Evolutionary conservation across 2,329 filamentous ascomycete genomes (phyloP).

Genomic region (Ophioceras dolichostomum): DNA sequence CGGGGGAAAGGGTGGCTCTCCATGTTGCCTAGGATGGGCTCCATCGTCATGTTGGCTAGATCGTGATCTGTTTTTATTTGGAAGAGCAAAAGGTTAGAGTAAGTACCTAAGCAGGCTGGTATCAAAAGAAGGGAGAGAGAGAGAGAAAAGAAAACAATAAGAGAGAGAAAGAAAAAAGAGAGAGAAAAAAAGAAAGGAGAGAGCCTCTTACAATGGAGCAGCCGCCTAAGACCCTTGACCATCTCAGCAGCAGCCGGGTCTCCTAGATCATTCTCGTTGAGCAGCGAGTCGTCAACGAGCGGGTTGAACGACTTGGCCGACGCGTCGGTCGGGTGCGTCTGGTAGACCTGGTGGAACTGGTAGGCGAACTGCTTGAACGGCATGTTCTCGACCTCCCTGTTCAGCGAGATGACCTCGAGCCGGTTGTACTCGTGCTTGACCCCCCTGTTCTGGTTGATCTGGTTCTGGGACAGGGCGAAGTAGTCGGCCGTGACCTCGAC

Average conservation of each 20-base stretch:
- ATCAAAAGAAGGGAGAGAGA: slow-evolving; percentile 6
- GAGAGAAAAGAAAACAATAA: not conserved
- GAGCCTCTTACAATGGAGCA: slow-evolving; percentile 35
- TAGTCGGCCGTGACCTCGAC: slow-evolving; percentile 40
- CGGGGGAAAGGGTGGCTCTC: slow-evolving; percentile 29
- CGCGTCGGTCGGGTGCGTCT: slow-evolving; percentile 39
- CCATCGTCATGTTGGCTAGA: slow-evolving; percentile 30
- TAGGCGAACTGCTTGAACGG: slow-evolving; percentile 49
- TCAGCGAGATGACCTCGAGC: slow-evolving; percentile 30
- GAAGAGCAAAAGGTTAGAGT: not conserved
- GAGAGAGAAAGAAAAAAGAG: no score
- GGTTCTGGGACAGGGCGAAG: slow-evolving; percentile 38
- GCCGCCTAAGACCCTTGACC: slow-evolving; percentile 28
- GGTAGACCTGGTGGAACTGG: slow-evolving; percentile 47
- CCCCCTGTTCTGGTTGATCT: slow-evolving; percentile 27
- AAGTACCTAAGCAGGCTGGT: not conserved
- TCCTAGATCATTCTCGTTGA: slow-evolving; percentile 30
- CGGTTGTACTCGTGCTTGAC: slow-evolving; percentile 24
- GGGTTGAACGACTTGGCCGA: slow-evolving; percentile 41
- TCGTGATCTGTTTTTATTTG: slow-evolving; percentile 18
- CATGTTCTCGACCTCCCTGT: slow-evolving; percentile 41
- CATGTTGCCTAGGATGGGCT: slow-evolving; percentile 31
- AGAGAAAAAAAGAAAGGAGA: not conserved
- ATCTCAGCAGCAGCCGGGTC: slow-evolving; percentile 32
- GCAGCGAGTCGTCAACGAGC: slow-evolving; percentile 30